Evolutionary conservation across 2,329 filamentous ascomycete genomes (phyloP).

Genomic region (Juglanconis oblonga): DNA sequence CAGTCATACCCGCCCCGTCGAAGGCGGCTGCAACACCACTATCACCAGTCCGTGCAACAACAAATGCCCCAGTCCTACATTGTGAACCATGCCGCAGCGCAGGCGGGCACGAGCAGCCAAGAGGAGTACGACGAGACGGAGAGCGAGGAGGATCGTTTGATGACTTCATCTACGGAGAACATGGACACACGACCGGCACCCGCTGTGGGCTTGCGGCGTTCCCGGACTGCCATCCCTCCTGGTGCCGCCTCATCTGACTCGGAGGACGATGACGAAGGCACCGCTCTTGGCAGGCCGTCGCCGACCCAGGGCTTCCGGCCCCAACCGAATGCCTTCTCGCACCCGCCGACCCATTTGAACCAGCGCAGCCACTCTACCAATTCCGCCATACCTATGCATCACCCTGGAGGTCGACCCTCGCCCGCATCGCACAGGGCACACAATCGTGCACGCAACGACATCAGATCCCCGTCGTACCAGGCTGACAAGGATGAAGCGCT

Average conservation of each 20-base stretch:
- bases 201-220: conserved; percentile 23
- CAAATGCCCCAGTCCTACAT: conserved; percentile 32
- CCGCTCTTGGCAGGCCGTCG: conserved; percentile 66
- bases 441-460: conserved; percentile 51
- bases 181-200: conserved; percentile 27
- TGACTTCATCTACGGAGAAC: conserved; percentile 60
- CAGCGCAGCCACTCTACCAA: conserved; percentile 49
- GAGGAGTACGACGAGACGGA: conserved; percentile 95
- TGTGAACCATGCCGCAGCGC: conserved; percentile 36
- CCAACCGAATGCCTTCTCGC: conserved; percentile 88
- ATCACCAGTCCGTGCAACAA: conserved; percentile 35
- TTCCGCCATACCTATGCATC: conserved; percentile 43
- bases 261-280: conserved; percentile 71
- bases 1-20: conserved; percentile 62
- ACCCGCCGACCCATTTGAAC: conserved; percentile 60
- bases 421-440: conserved; percentile 48
- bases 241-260: conserved; percentile 35
- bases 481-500: conserved; percentile 91
- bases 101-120: conserved; percentile 68
- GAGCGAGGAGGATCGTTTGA: conserved; percentile 73
- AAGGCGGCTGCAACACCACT: conserved; percentile 42
- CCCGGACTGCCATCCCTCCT: conserved; percentile 36
- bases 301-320: conserved; percentile 67
- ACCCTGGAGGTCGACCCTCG: conserved; percentile 28
- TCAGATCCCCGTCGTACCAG: conserved; percentile 72